Evolutionary conservation across 2,329 filamentous ascomycete species (phyloP).

Genomic region (Fusarium kyushuense): DNA sequence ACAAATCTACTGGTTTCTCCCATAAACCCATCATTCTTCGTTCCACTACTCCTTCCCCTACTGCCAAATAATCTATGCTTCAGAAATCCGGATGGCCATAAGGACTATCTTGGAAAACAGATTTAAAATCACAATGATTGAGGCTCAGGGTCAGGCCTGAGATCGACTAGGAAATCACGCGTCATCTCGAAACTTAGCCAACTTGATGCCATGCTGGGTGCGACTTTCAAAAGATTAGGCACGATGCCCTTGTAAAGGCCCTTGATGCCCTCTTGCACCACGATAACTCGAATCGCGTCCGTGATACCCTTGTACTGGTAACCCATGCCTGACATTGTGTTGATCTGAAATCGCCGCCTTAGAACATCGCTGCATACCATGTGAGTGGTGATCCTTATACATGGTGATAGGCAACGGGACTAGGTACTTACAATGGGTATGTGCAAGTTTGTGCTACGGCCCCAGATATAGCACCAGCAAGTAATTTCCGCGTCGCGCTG

Average conservation of each 20-base stretch:
- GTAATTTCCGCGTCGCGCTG: constrained; percentile 80
- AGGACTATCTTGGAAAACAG: constrained; percentile 36
- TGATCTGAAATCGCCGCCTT: constrained; percentile 95
- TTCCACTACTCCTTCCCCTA: constrained; percentile 15
- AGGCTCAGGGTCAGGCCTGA: constrained; percentile 61
- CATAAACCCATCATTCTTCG: constrained; percentile 22
- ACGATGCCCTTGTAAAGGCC: constrained; percentile 97
- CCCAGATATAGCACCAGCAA: constrained; percentile 92
- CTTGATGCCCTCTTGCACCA: constrained; percentile 82
- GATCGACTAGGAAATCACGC: constrained; percentile 81
- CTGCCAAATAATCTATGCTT: constrained; percentile 11
- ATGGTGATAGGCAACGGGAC: neutral
- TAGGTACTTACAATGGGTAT: constrained; percentile 87
- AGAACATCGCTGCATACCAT: constrained; percentile 78
- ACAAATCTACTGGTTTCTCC: constrained; percentile 34
- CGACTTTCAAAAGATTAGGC: constrained; percentile 95
- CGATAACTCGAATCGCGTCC: constrained; percentile 85
- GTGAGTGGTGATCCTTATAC: constrained; percentile 38
- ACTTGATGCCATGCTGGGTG: constrained; percentile 97
- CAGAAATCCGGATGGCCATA: constrained; percentile 15
- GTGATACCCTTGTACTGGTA: constrained; percentile 92
- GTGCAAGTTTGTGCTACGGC: constrained; percentile 97
- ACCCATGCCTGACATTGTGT: constrained; percentile 98
- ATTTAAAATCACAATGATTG: constrained; percentile 45
- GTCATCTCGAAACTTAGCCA: constrained; percentile 98